phyloP scores from a whole-genome alignment of 1,139 yeast genomes.

The Kodamaea suecica region DNA sequence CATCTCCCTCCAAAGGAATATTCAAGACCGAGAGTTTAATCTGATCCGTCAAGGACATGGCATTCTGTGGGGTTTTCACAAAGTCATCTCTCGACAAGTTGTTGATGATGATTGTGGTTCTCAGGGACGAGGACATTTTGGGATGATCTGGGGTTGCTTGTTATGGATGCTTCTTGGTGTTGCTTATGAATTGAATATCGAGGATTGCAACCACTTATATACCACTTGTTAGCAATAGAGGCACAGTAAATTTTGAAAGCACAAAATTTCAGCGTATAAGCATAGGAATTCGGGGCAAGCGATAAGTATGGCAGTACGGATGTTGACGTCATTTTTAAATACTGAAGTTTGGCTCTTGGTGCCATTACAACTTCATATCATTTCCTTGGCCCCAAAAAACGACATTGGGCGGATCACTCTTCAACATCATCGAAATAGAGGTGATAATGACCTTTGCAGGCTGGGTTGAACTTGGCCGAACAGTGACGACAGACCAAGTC shows the following conservation, averaged over 20 bases:
- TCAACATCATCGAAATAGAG: slow-evolving; percentile 25
- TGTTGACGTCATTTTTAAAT: too few relatives aligned
- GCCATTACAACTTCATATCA: too few relatives aligned
- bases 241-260: too few relatives aligned
- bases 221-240: too few relatives aligned
- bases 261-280: too few relatives aligned
- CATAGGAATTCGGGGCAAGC: too few relatives aligned
- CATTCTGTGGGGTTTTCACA: slow-evolving; percentile 11
- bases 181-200: too few relatives aligned
- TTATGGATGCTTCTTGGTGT: not conserved
- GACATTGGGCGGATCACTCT: too few relatives aligned
- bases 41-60: slow-evolving; percentile 34
- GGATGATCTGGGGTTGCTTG: not conserved
- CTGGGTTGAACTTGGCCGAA: slow-evolving; percentile 33
- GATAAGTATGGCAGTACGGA: too few relatives aligned
- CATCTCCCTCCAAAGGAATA: slow-evolving; percentile 9
- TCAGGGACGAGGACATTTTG: slow-evolving; percentile 6
- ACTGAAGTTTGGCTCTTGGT: too few relatives aligned
- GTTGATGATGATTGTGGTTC: slow-evolving; percentile 39
- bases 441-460: slow-evolving; percentile 36
- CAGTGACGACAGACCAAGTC: slow-evolving; percentile 25
- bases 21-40: slow-evolving; percentile 35
- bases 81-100: slow-evolving; percentile 35
- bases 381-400: too few relatives aligned
- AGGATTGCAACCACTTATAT: too few relatives aligned